Evolutionary conservation across 352 stramenopile genomes (phyloP), one percentile per base, ranked within the genome.

Genomic region (Bremia lactucae): DNA sequence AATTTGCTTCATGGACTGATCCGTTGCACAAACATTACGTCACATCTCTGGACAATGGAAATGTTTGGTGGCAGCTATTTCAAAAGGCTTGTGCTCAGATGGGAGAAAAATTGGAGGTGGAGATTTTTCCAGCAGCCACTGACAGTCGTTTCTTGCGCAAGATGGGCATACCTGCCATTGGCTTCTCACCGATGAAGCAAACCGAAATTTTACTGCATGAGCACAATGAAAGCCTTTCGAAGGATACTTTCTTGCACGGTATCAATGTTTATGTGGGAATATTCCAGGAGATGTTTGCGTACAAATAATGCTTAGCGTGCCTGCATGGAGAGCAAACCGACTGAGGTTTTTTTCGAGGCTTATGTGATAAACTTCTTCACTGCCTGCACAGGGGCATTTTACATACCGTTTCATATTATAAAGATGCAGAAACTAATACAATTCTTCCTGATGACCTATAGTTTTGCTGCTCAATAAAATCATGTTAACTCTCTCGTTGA

Each of bases 141-240:
- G 94, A 98, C 59, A 95, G 78, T 44, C 69, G 93, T 11, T 97
- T 96, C 60, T 49, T 98, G 20, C 69, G 94, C 35, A 68, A 84
- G 40, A 38, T 97, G 14, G 90, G 88, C 5, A 41, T 62, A 4
- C 52, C 52, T 20, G 46, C 47, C 2, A 57, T 62, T 22, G 94
- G 92, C 15, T 98, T 89, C 48, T 96, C 83, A 16, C 93, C 94
- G 2, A 98, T 98, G 87, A 74, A 83, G 39, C 89, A 94, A 52
- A 96, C 84, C 0, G 77, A 93, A 41, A 93, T 98, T 28, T 56
- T 98, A 40, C 69, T 98, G 16, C 94, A 98, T 60, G 93, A 98
- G 62, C 89, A 97, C 78, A 96, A 98, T 60, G 94, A 98, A 63
- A 94, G 89, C 36, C 59, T 98, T 16, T 68, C 93, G 36, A 85